Evolutionary conservation across 768 basidiomycete species (phyloP).

Genomic region (Lactarius hatsudake): DNA sequence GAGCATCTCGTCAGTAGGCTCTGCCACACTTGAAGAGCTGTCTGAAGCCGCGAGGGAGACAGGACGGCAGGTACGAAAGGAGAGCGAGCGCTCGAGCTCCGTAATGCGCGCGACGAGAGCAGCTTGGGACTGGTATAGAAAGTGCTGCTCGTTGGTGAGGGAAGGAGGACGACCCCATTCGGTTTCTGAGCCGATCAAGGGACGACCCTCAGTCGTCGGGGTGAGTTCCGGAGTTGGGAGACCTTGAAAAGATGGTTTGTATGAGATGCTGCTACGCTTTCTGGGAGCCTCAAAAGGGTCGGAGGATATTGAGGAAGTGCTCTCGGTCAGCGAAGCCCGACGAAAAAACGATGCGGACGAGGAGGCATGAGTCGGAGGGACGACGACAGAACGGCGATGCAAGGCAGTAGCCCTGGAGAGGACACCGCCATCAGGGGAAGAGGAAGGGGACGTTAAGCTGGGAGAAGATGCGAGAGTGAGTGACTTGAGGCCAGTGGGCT

Average conservation of each 20-base stretch:
- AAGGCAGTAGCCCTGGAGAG: conserved; percentile 23
- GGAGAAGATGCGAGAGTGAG: conserved; percentile 45
- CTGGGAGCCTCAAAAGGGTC: conserved; percentile 37
- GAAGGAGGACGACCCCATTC: conserved; percentile 29
- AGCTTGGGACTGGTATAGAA: conserved; percentile 82
- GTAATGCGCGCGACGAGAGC: conserved; percentile 79
- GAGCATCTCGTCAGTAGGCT: conserved; percentile 76
- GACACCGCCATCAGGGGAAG: conserved; percentile 1
- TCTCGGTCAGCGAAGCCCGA: conserved; percentile 34
- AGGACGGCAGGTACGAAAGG: conserved; percentile 40
- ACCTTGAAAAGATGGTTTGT: conserved; percentile 51
- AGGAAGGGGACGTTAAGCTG: conserved; percentile 21
- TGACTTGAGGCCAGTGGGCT: conserved; percentile 49
- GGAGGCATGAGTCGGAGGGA: conserved; percentile 33
- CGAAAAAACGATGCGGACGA: conserved; percentile 37
- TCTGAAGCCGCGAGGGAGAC: conserved; percentile 52
- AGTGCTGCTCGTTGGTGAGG: conserved; percentile 66
- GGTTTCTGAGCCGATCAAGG: conserved; percentile 38
- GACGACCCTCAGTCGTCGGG: conserved; percentile 52
- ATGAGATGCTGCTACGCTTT: conserved; percentile 72
- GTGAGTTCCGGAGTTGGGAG: conserved; percentile 77
- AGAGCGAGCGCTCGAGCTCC: conserved; percentile 71
- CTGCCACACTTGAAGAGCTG: conserved; percentile 38
- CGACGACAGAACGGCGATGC: conserved; percentile 37
- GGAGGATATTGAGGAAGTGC: conserved; percentile 31